Evolutionary conservation across 441 rosid species (phyloP).

Genomic region (Dalechampia spathulata): DNA sequence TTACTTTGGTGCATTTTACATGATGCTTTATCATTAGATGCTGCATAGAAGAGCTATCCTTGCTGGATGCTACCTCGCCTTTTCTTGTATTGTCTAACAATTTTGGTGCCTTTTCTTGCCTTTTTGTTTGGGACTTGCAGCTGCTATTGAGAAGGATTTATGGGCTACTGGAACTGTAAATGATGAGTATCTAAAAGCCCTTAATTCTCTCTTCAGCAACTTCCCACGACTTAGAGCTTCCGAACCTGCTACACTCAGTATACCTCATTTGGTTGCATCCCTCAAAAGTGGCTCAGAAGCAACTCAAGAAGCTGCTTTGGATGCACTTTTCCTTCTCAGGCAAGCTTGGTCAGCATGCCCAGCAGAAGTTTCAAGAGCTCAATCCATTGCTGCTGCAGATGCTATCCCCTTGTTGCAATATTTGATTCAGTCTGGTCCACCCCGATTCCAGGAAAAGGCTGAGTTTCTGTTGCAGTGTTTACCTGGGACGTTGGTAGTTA

Average conservation of each 20-base stretch:
- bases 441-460: conserved; percentile 98
- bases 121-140: conserved; percentile 41
- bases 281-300: conserved; percentile 97
- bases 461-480: conserved; percentile 96
- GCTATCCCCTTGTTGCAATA: conserved; percentile 96
- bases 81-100: conserved; percentile 6
- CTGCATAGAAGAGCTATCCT: conserved; percentile 6
- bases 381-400: conserved; percentile 98
- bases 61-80: neutral
- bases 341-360: conserved; percentile 99
- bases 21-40: neutral
- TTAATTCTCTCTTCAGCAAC: conserved; percentile 89
- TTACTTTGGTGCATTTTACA: conserved; percentile 1
- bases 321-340: conserved; percentile 90
- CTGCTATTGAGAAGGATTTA: conserved; percentile 97
- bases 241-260: conserved; percentile 97
- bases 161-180: conserved; percentile 98
- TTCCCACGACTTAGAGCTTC: conserved; percentile 98
- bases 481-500: conserved; percentile 95
- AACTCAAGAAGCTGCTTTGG: conserved; percentile 98
- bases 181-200: conserved; percentile 94
- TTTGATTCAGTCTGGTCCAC: conserved; percentile 99
- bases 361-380: conserved; percentile 95
- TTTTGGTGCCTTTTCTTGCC: no score
- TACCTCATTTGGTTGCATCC: conserved; percentile 92